These are phyloP conservation scores for Blastomyces parvus DNA, from an alignment of 2,329 filamentous ascomycete genomes.

Conservation along the genomic window DNA sequence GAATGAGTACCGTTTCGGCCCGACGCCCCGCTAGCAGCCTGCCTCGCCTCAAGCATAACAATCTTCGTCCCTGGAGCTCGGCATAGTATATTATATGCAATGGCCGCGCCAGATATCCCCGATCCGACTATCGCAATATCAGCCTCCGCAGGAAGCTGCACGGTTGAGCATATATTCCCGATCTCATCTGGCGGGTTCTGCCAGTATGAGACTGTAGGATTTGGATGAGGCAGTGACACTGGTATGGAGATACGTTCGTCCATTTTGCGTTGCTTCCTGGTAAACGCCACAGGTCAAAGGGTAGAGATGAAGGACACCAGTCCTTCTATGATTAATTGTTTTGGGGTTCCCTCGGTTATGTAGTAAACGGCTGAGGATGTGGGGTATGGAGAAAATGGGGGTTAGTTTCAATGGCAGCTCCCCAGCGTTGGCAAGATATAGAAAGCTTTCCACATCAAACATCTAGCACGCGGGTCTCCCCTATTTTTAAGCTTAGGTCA, in stretches of 20 bases:
- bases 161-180: constrained; percentile 18
- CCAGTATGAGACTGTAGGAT: constrained; percentile 25
- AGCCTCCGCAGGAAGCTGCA: constrained; percentile 20
- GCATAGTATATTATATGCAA: constrained; percentile 25
- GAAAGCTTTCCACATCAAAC: background rate
- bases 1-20: constrained; percentile 15
- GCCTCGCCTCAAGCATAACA: constrained; percentile 34
- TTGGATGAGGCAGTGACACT: constrained; percentile 19
- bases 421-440: background rate
- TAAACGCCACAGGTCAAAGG: background rate
- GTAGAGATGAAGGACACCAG: too few relatives aligned
- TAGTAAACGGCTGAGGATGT: background rate
- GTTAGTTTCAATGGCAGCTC: background rate
- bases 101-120: constrained; percentile 30
- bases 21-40: constrained; percentile 17
- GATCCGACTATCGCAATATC: constrained; percentile 33
- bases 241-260: constrained; percentile 15
- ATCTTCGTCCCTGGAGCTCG: constrained; percentile 20
- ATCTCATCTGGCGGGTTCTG: constrained; percentile 28
- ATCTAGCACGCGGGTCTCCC: background rate
- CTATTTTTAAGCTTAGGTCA: background rate
- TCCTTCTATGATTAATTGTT: background rate
- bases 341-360: background rate
- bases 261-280: constrained; percentile 7
- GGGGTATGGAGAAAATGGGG: background rate